These are phyloP conservation scores for Monilinia aucupariae DNA, from an alignment of 2,329 filamentous ascomycete genomes.

Conservation along the genomic window DNA sequence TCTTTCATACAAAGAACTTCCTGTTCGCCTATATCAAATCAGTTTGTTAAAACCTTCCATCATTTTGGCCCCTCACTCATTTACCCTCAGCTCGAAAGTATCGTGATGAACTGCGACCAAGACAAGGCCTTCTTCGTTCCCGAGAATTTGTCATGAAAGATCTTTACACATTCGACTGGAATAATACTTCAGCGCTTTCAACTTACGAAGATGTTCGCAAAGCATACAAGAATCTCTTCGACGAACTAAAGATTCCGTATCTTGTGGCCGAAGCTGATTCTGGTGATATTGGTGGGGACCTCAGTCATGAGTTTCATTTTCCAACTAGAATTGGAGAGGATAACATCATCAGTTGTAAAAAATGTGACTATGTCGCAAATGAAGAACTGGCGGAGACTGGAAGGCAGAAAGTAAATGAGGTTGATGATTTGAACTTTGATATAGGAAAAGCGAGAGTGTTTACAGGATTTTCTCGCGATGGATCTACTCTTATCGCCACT, in stretches of 20 bases:
- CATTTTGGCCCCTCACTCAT: slow-evolving; percentile 3
- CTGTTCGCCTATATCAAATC: slow-evolving; percentile 85
- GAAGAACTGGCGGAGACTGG: slow-evolving; percentile 67
- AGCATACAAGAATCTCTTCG: slow-evolving; percentile 72
- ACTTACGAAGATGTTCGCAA: slow-evolving; percentile 72
- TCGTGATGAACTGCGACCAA: slow-evolving; percentile 81
- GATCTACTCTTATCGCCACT: slow-evolving; percentile 61
- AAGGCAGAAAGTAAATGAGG: neutral
- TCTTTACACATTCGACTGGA: slow-evolving; percentile 87
- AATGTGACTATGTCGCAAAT: slow-evolving; percentile 74
- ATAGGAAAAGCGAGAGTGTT: slow-evolving; percentile 42
- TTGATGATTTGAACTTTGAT: neutral
- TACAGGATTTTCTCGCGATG: slow-evolving; percentile 60
- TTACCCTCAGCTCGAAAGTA: slow-evolving; percentile 70
- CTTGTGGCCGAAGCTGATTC: slow-evolving; percentile 85
- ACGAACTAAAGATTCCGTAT: slow-evolving; percentile 77
- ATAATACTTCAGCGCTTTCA: slow-evolving; percentile 59
- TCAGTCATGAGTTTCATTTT: slow-evolving; percentile 95
- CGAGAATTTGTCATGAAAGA: slow-evolving; percentile 98
- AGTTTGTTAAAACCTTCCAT: slow-evolving; percentile 45
- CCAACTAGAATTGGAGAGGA: slow-evolving; percentile 78
- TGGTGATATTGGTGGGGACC: slow-evolving; percentile 87
- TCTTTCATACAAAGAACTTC: slow-evolving; percentile 79
- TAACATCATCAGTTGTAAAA: slow-evolving; percentile 67
- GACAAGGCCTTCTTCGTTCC: slow-evolving; percentile 79